These are phyloP conservation scores for Boletus barrowsii DNA, from an alignment of 768 basidiomycete genomes.

Conservation along the genomic window DNA sequence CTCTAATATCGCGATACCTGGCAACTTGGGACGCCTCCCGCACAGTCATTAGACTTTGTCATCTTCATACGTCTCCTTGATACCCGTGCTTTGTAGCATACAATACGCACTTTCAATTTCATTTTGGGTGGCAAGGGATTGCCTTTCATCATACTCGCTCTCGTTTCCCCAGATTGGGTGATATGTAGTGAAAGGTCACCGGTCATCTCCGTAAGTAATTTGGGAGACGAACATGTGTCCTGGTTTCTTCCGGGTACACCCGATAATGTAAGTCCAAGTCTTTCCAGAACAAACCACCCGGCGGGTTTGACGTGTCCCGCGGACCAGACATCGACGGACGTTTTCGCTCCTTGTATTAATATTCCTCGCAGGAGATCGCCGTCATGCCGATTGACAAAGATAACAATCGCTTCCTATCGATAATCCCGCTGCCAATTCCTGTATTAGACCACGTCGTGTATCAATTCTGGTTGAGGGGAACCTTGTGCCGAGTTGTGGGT, in stretches of 20 bases:
- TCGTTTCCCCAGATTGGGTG: not conserved
- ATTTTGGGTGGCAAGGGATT: constrained; percentile 20
- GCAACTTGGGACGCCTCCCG: constrained; percentile 6
- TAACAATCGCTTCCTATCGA: not conserved
- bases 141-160: constrained; percentile 1
- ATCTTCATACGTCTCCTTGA: constrained; percentile 4
- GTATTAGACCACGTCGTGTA: not conserved
- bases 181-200: no score
- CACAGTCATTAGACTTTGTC: not conserved
- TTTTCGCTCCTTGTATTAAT: no score
- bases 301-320: no score
- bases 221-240: no score
- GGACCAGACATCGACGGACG: no score
- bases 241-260: no score
- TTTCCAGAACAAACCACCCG: no score
- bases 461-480: not conserved
- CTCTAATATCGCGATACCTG: constrained; percentile 17
- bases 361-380: no score
- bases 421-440: not conserved
- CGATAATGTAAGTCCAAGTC: no score
- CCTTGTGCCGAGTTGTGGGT: not conserved
- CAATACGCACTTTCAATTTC: constrained; percentile 4
- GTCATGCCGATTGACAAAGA: not conserved
- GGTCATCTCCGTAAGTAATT: no score
- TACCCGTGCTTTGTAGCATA: constrained; percentile 15